These are phyloP conservation scores for Daldinia sp. DNA, from an alignment of 2,329 filamentous ascomycete species.

Conservation along the genomic window DNA sequence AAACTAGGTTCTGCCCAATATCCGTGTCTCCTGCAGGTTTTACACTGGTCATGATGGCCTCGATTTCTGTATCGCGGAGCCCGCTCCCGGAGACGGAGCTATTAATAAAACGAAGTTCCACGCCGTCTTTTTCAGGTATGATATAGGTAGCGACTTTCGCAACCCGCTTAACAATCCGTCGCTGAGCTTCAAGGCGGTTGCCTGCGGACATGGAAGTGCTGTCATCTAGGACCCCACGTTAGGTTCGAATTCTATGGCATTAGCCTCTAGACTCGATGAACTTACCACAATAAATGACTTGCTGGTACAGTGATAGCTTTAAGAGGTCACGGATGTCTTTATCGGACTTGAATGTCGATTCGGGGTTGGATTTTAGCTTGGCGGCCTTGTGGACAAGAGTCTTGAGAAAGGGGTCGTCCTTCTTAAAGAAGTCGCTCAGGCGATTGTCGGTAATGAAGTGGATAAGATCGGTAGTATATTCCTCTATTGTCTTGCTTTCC, in stretches of 20 bases:
- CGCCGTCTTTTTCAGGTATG: not conserved
- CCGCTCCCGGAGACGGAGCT: not conserved
- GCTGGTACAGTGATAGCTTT: slow-evolving; percentile 1
- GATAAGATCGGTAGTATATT: not conserved
- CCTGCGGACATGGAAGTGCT: not conserved
- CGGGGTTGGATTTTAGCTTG: not conserved
- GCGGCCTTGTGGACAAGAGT: not conserved
- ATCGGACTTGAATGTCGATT: not conserved
- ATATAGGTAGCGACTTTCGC: not conserved
- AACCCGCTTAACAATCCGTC: not conserved
- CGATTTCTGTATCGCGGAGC: not conserved
- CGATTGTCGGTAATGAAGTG: not conserved
- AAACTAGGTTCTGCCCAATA: not conserved
- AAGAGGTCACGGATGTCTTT: slow-evolving; percentile 6
- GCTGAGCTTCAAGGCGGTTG: not conserved
- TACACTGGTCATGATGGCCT: not conserved
- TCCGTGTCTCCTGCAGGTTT: not conserved
- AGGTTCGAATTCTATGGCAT: not conserved
- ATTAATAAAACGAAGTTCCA: not conserved
- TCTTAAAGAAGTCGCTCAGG: not conserved
- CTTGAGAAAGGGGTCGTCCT: not conserved
- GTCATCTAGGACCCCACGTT: not conserved
- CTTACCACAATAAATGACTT: slow-evolving; percentile 2
- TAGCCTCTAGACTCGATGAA: not conserved
- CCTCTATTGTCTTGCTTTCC: not conserved